phyloP scores from a whole-genome alignment of 495 filamentous ascomycete species.

The Mytilinidion resinicola region DNA sequence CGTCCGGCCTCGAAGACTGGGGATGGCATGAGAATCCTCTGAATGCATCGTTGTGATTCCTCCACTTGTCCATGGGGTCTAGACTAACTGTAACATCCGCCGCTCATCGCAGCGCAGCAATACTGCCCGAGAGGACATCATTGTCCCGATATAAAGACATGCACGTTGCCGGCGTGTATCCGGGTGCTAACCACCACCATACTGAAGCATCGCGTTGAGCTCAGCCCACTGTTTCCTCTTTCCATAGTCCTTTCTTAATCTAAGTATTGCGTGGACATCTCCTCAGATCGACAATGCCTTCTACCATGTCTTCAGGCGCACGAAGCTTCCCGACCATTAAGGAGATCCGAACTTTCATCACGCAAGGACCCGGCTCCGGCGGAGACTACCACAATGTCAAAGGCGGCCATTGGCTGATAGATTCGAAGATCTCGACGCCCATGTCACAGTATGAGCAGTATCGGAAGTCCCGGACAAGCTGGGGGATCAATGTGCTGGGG shows the following conservation, averaged over 20 bases:
- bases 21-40: not conserved
- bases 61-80: not conserved
- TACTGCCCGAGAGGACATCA: constrained; percentile 22
- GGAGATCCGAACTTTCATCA: constrained; percentile 71
- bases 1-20: not conserved
- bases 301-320: constrained; percentile 7
- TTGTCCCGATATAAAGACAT: not conserved
- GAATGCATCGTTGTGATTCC: not conserved
- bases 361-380: constrained; percentile 78
- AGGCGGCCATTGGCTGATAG: constrained; percentile 87
- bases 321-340: constrained; percentile 65
- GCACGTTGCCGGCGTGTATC: not conserved
- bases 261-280: not conserved
- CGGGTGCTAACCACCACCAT: not conserved
- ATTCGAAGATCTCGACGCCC: constrained; percentile 83
- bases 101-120: constrained; percentile 21
- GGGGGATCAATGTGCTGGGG: constrained; percentile 92
- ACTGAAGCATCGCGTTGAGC: constrained; percentile 8
- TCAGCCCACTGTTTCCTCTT: constrained; percentile 11
- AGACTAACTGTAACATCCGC: not conserved
- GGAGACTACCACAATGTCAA: constrained; percentile 96
- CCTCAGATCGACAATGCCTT: constrained; percentile 10
- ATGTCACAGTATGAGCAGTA: constrained; percentile 87
- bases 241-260: not conserved
- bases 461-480: constrained; percentile 77